Evolutionary conservation across 371 early-diverging fungal genomes (phyloP).

Genomic region (Rhizopus arrhizus): DNA sequence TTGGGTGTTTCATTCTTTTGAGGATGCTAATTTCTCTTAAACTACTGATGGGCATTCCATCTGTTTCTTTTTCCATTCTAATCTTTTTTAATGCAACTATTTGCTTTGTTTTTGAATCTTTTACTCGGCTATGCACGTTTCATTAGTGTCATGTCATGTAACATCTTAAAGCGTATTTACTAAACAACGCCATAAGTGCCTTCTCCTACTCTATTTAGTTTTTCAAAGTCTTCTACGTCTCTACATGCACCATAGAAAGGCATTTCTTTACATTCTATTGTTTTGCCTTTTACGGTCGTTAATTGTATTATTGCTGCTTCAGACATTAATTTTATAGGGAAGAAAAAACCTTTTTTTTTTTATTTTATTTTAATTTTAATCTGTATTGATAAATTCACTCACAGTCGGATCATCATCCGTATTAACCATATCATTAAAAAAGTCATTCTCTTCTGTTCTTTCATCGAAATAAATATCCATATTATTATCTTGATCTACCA

Average conservation of each 20-base stretch:
- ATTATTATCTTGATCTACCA: slow-evolving; percentile 4
- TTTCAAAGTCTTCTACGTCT: slow-evolving; percentile 68
- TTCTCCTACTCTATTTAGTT: slow-evolving; percentile 73
- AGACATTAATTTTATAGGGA: neutral
- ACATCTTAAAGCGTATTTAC: slow-evolving; percentile 41
- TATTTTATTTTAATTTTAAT: slow-evolving; percentile 14
- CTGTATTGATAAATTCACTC: slow-evolving; percentile 38
- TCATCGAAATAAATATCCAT: slow-evolving; percentile 34
- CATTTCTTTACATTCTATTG: slow-evolving; percentile 31
- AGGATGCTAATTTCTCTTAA: slow-evolving; percentile 93
- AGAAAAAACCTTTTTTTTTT: slow-evolving; percentile 12
- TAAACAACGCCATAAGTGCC: slow-evolving; percentile 92
- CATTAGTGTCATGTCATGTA: neutral
- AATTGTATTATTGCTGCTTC: slow-evolving; percentile 1
- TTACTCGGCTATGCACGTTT: slow-evolving; percentile 53
- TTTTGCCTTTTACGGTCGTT: slow-evolving; percentile 32
- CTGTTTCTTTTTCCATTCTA: slow-evolving; percentile 81
- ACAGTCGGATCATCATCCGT: slow-evolving; percentile 46
- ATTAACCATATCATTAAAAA: slow-evolving; percentile 55
- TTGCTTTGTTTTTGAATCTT: slow-evolving; percentile 61
- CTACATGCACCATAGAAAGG: slow-evolving; percentile 63
- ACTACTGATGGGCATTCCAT: slow-evolving; percentile 81
- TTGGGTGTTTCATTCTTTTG: slow-evolving; percentile 79
- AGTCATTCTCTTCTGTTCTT: slow-evolving; percentile 35
- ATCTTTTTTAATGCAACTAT: slow-evolving; percentile 92